Evolutionary conservation across 2,329 filamentous ascomycete species (phyloP).

Genomic region (Kalmusia sp.): DNA sequence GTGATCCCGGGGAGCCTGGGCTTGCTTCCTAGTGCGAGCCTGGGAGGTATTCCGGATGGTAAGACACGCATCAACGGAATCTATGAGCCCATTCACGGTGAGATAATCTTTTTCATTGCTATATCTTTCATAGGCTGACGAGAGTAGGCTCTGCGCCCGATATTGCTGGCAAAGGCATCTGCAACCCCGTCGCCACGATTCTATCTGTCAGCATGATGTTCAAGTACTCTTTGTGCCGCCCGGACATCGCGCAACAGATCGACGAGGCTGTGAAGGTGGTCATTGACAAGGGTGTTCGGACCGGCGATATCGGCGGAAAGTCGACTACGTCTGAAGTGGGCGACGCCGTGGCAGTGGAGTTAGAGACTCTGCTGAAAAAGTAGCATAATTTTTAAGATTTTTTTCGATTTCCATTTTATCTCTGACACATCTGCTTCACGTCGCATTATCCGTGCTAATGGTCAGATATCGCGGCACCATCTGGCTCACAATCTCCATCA

Average conservation of each 20-base stretch:
- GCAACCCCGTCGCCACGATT: conserved; percentile 91
- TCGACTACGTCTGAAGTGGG: conserved; percentile 79
- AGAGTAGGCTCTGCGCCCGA: conserved; percentile 81
- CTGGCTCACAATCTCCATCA: too few species aligned
- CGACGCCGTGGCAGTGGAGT: conserved; percentile 78
- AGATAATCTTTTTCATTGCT: conserved; percentile 25
- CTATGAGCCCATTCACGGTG: conserved; percentile 97
- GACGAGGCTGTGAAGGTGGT: conserved; percentile 82
- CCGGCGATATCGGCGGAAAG: conserved; percentile 83
- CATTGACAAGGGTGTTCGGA: conserved; percentile 79
- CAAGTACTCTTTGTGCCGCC: conserved; percentile 85
- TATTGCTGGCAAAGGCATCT: conserved; percentile 88
- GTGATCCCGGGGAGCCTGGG: conserved; percentile 93
- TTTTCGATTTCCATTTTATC: neutral
- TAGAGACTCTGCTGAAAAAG: conserved; percentile 68
- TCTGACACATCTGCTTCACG: neutral
- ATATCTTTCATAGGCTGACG: conserved; percentile 17
- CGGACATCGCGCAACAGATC: conserved; percentile 77
- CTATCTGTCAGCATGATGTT: conserved; percentile 96
- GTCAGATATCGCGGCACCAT: too few species aligned
- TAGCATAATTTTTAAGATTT: conserved; percentile 16
- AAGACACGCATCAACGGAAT: conserved; percentile 89
- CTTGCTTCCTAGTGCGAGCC: conserved; percentile 83
- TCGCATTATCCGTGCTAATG: neutral
- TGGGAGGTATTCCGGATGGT: conserved; percentile 85